Conservation (phyloP, 192 early-diverging fungal species). For the Gamsiella multidivaricata region DNA sequence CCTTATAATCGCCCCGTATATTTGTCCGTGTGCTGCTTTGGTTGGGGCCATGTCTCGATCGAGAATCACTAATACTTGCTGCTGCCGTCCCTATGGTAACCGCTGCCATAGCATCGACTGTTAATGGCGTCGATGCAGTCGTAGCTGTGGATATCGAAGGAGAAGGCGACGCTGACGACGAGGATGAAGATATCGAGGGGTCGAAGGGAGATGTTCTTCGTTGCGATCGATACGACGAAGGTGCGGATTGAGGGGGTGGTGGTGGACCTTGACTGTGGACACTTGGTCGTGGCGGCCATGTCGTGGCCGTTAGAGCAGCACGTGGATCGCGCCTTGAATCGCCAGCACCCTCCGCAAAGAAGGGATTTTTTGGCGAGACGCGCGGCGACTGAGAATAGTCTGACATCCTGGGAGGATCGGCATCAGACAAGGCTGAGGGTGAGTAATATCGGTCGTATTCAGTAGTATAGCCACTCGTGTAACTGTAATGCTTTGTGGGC, state of each 20-base stretch:
- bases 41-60: background rate
- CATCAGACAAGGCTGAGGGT: background rate
- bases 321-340: background rate
- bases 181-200: conserved; percentile 31
- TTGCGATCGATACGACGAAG: conserved; percentile 17
- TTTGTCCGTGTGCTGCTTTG: background rate
- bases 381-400: background rate
- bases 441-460: background rate
- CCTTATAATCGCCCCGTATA: background rate
- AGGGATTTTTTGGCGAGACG: background rate
- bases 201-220: conserved; percentile 24
- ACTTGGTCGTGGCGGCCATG: background rate
- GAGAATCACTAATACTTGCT: conserved; percentile 21
- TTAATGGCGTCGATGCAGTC: conserved; percentile 30
- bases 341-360: background rate
- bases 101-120: conserved; percentile 21
- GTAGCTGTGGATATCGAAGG: conserved; percentile 40
- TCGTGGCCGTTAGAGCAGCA: background rate
- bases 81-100: conserved; percentile 42
- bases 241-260: background rate
- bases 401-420: background rate
- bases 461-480: background rate
- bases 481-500: background rate
- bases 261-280: background rate
- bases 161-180: conserved; percentile 43